Evolutionary conservation across 129 eudicot genomes (phyloP).

Genomic region (Smallanthus sonchifolius): DNA sequence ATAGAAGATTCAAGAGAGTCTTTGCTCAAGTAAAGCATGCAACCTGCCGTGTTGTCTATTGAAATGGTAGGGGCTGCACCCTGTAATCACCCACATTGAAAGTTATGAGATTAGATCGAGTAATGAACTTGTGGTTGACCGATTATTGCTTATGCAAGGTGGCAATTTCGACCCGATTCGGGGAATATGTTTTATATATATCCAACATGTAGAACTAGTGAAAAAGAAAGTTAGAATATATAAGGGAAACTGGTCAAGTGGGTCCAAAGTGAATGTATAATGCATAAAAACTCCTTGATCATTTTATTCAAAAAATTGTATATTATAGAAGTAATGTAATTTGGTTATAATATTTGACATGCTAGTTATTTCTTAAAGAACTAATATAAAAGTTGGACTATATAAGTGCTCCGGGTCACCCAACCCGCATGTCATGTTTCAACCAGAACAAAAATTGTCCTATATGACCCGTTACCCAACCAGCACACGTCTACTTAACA

Average conservation of each 20-base stretch:
- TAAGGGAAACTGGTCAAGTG: neutral
- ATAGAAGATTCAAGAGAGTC: slow-evolving; percentile 73
- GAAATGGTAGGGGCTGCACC: slow-evolving; percentile 94
- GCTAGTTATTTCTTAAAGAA: neutral
- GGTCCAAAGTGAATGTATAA: neutral
- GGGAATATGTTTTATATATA: neutral
- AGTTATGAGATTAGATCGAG: neutral
- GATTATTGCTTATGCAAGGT: neutral
- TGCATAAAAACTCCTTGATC: neutral
- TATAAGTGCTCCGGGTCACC: neutral
- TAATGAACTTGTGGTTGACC: neutral
- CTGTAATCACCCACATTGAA: slow-evolving; percentile 29
- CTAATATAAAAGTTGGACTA: neutral
- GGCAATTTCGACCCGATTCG: neutral
- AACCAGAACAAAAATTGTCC: neutral
- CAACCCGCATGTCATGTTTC: neutral
- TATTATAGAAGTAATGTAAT: neutral
- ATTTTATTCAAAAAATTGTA: neutral
- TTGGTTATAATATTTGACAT: neutral
- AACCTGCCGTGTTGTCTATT: slow-evolving; percentile 86
- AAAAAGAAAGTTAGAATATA: neutral
- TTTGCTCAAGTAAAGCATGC: slow-evolving; percentile 81
- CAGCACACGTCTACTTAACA: neutral
- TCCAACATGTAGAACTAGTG: too few relatives aligned
- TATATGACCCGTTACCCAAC: neutral